Base-by-base conservation (phyloP, 2,329 filamentous ascomycete genomes). In the Fusarium sp. region DNA sequence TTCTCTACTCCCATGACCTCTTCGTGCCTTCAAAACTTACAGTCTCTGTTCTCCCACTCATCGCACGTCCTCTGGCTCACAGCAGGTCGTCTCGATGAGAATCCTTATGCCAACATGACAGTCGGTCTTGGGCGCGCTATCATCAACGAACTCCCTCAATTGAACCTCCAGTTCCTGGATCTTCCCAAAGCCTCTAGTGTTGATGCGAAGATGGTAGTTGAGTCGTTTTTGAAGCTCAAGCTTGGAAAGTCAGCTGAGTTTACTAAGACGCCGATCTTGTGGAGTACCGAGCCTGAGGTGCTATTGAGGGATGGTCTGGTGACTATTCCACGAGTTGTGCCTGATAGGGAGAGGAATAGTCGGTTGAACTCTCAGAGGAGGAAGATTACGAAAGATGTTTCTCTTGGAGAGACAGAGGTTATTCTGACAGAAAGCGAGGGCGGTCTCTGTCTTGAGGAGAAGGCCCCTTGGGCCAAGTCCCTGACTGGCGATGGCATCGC, bases 151-250 rank as follows among this genome's bases (percentile, higher is more conserved):
- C 35, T 63, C 11, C 61, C 61, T 2, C 52, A 63, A 20, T 4
- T 63, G 22, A 58, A 58, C 20, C 24, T 63, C 1, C 61, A 63
- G 28, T 63, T 63, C 36, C 35, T 63, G 4, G 61, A 63, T 17
- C 24, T 57, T 5, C 35, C 41, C 3, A 57, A 63, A 8, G 1
- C 41, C 5, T 38, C 33, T 7, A 26, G 10, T 13, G 9, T 47
- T 11, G 51, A 57, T 22, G 51, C 60, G 6, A 45, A 42, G 13
- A 47, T 18, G 26, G 51, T 63, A 10, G 26, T 35, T 17, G 60
- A 57, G 51, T 26, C 60, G 6, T 57, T 63, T 14, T n/a, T 63
- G 51, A 63, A 63, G 41, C 41, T 57, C 9, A 57, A 57, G 60
- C 41, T 63, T 9, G 49, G 15, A 7, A 55, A 38, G 24, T 62